Percentiles rank a stretch among this genome's conserved stretches.
Conservation (phyloP, 352 stramenopile genomes). For the Phytophthora niederhauseri region DNA sequence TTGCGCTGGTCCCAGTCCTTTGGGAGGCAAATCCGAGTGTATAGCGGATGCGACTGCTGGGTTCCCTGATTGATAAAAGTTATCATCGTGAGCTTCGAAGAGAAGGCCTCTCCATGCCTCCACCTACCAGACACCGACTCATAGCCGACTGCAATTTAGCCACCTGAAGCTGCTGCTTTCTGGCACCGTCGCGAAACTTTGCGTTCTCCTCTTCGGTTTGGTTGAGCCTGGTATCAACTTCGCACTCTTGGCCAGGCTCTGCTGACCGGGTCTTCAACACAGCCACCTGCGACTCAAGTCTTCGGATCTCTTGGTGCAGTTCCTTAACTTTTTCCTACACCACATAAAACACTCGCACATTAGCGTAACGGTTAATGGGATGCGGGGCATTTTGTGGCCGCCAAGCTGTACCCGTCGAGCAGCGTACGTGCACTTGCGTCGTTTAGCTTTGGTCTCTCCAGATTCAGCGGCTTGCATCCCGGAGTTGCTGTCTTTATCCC, state of each 20-base stretch:
- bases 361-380: not conserved
- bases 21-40: conserved; percentile 26
- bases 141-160: conserved; percentile 18
- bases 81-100: not conserved
- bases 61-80: conserved; percentile 4
- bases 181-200: not conserved
- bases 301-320: conserved; percentile 11
- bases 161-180: conserved; percentile 16
- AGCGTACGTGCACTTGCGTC: conserved; percentile 22
- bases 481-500: not conserved
- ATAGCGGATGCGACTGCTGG: conserved; percentile 25
- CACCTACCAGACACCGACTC: conserved; percentile 18
- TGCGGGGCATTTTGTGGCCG: not conserved
- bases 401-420: conserved; percentile 12
- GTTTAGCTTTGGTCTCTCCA: not conserved
- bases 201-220: conserved; percentile 7
- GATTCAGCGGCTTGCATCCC: not conserved
- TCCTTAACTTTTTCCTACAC: conserved; percentile 15
- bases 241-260: not conserved
- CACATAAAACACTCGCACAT: not conserved
- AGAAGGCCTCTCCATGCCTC: not conserved
- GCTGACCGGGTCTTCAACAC: conserved; percentile 16
- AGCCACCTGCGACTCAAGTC: conserved; percentile 17
- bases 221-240: conserved; percentile 7
- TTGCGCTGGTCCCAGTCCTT: conserved; percentile 18